Evolutionary conservation across 1,139 yeast genomes (phyloP), one percentile per base, ranked within the genome.

Genomic region (Tardiomyces blankii): DNA sequence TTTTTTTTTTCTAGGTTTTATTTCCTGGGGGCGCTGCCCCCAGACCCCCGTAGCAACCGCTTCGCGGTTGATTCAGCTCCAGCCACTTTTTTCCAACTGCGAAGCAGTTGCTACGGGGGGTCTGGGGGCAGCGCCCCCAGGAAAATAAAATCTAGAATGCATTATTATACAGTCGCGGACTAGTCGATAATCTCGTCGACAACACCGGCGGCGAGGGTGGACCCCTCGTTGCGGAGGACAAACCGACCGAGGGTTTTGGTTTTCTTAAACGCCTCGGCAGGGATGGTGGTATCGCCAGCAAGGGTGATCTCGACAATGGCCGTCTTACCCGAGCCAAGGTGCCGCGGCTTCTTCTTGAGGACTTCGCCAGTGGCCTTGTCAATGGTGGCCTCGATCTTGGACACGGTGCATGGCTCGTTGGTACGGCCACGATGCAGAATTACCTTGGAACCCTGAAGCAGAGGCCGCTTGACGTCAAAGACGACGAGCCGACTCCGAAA

Each of bases 161-260:
- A 21, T 21, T 21, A 21, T 7, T 21, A 21, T 21, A 21, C 7
- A 4, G 25, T 21, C 4, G 7, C 25, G 25, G 7, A 7, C 7
- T 4, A n/a, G 4, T n/a, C 19, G 2, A 35, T 4, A 16, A 35
- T n/a, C 19, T 35, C 39, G 47, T 63, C 66, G n/a, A 65, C 79
- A 1, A 70, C 72, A 27, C 97, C 97, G 0, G 96, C 96, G 9
- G 95, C 97, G 43, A 91, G 75, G 0, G 96, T 87, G 27, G 70
- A 60, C 2, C 97, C 96, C 55, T 86, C 95, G 56, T 82, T 78
- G 59, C 98, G 78, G 41, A 91, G 65, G 7, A 93, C 91, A 21
- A 91, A 70, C 56, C 96, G 74, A 1, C 96, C 95, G 42, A 91
- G 67, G 39, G 77, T 77, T 54, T 73, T 73, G 59, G 80, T 79